Base-by-base conservation (phyloP, 2,329 filamentous ascomycete species). In the Trichoderma aggressivum region DNA sequence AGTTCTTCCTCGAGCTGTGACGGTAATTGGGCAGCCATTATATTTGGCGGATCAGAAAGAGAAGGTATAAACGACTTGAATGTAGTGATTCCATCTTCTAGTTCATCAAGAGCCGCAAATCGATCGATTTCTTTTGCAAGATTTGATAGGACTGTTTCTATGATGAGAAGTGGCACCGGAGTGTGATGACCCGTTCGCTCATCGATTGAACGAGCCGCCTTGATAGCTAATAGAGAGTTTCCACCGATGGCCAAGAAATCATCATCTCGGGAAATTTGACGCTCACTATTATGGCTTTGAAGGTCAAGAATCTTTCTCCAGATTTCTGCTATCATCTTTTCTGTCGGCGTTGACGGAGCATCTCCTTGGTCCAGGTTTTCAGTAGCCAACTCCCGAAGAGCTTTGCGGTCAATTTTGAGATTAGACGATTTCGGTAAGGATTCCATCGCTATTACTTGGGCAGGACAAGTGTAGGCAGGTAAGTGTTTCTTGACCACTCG, bases 211-310 rank as follows among this genome's bases (percentile, higher is more conserved):
- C n/a, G 62, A 36, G 62, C 62, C 8, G 62, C 62, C 43, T 55
- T 64, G 16, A 64, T 64, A 26, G 62, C 62, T 3, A 64, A n/a
- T 16, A 64, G 30, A 12, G 62, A 64, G n/a, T 64, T 64, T 36
- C 62, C 62, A 8, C 62, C 62, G 3, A 64, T 64, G 21, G 62
- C 62, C 28, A 64, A 64, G 30, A 64, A 64, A 50, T 64, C 62
- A 14, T 50, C 62, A 18, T 64, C 62, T 53, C 62, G 47, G 10
- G n/a, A 53, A 8, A 64, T 55, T 11, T 11, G 12, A 12, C 28
- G 12, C 21, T 36, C 21, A 26, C 8, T 24, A 26, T 21, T 7
- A 24, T 26, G 16, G 14, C 1, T 7, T 26, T 53, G 43, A 1
- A 26, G 26, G 8, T 34, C n/a, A 28, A 64, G 62, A n/a, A 64